A percentile compares a stretch with the other conserved stretches of the same genome.
phyloP scores from a whole-genome alignment of 306 rosid species.

The Vachellia pachyceras region DNA sequence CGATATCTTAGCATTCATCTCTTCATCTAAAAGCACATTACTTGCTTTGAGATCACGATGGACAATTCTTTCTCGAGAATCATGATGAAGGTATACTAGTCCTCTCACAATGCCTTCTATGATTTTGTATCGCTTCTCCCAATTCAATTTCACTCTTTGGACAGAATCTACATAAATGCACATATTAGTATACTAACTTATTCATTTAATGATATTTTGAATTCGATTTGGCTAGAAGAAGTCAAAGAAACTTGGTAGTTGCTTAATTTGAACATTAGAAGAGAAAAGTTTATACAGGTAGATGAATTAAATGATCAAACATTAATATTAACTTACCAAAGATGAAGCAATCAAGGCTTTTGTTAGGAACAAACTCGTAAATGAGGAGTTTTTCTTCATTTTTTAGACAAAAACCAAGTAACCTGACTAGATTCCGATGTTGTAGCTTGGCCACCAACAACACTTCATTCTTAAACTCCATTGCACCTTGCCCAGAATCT shows the following conservation, averaged over 20 bases:
- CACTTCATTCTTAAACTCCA: conserved; percentile 12
- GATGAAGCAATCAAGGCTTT: background rate
- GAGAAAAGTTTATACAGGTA: background rate
- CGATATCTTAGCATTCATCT: conserved; percentile 2
- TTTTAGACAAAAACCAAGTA: conserved; percentile 10
- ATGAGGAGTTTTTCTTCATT: background rate
- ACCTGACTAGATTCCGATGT: background rate
- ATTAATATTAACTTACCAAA: background rate
- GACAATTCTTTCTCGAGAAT: background rate
- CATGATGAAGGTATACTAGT: background rate
- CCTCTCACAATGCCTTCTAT: background rate
- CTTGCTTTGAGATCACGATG: conserved; percentile 6
- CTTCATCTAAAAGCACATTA: background rate
- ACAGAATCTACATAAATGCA: background rate
- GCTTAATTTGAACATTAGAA: background rate
- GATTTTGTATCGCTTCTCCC: background rate
- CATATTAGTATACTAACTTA: background rate
- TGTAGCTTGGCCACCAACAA: background rate
- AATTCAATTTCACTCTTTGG: background rate
- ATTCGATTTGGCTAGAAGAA: background rate
- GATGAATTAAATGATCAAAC: background rate
- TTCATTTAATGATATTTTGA: too few relatives aligned
- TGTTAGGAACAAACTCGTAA: background rate
- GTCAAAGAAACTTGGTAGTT: background rate
- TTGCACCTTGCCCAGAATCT: conserved; percentile 28